Evolutionary conservation across 306 rosid species (phyloP).

Genomic region (Inga leiocalycina): DNA sequence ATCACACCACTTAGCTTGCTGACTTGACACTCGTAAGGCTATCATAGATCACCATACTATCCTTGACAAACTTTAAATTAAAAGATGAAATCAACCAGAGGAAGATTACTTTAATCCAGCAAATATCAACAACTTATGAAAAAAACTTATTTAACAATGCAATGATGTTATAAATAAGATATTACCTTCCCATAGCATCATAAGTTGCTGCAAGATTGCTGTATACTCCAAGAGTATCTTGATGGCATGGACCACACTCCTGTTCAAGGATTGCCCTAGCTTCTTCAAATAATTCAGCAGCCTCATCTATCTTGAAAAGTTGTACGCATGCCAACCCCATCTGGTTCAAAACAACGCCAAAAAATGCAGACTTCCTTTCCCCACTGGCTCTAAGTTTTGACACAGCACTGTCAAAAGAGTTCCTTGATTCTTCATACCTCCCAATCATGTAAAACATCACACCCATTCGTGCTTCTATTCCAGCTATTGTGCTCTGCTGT

Average conservation of each 20-base stretch:
- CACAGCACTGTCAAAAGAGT: conserved; percentile 79
- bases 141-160: neutral
- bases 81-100: conserved; percentile 11
- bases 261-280: conserved; percentile 92
- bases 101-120: neutral
- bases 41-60: neutral
- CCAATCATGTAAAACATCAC: conserved; percentile 94
- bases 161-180: conserved; percentile 10
- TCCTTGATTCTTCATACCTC: conserved; percentile 82
- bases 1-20: neutral
- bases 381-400: conserved; percentile 87
- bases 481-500: conserved; percentile 95
- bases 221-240: conserved; percentile 95
- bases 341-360: conserved; percentile 97
- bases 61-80: neutral
- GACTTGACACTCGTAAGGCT: neutral
- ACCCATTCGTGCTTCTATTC: conserved; percentile 97
- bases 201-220: conserved; percentile 99
- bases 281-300: conserved; percentile 94
- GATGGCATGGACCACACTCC: conserved; percentile 96
- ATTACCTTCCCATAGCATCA: conserved; percentile 99
- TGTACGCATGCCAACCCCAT: conserved; percentile 99
- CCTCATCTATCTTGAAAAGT: conserved; percentile 96
- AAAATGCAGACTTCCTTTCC: conserved; percentile 96
- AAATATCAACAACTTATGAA: neutral